These are phyloP conservation scores for Funneliformis mosseae DNA, from an alignment of 192 early-diverging fungal genomes.

Conservation along the genomic window DNA sequence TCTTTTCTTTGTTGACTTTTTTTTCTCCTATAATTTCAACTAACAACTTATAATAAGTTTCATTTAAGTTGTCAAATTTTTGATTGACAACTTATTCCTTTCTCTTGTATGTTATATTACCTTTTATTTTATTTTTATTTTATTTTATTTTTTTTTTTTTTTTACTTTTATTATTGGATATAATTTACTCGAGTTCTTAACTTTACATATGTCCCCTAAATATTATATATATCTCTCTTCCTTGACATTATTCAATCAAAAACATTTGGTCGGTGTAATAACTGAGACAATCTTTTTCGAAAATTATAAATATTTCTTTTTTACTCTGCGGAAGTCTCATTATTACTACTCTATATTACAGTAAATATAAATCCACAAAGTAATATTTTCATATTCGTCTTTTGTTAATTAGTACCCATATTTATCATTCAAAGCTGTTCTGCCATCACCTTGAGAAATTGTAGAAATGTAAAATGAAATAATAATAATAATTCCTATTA, in stretches of 20 bases:
- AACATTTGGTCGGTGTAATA: background rate
- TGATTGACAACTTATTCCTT: background rate
- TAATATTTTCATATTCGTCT: background rate
- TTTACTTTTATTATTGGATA: background rate
- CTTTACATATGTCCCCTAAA: background rate
- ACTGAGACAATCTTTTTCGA: background rate
- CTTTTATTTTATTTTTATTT: background rate
- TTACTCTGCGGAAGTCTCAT: background rate
- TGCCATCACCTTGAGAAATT: constrained; percentile 20
- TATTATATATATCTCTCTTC: background rate
- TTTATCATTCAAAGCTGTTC: constrained; percentile 25
- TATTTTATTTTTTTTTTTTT: background rate
- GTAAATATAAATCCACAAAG: background rate
- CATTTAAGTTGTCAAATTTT: background rate
- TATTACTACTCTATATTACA: background rate
- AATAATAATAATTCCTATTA: background rate
- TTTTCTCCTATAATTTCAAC: background rate
- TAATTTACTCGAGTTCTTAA: background rate
- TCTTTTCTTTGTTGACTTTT: background rate
- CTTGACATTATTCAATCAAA: background rate
- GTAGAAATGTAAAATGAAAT: background rate
- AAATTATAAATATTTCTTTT: background rate
- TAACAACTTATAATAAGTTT: background rate
- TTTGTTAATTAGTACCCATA: constrained; percentile 9
- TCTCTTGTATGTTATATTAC: background rate